These are phyloP conservation scores for Aphanomyces astaci DNA, from an alignment of 352 stramenopile species.

Conservation along the genomic window DNA sequence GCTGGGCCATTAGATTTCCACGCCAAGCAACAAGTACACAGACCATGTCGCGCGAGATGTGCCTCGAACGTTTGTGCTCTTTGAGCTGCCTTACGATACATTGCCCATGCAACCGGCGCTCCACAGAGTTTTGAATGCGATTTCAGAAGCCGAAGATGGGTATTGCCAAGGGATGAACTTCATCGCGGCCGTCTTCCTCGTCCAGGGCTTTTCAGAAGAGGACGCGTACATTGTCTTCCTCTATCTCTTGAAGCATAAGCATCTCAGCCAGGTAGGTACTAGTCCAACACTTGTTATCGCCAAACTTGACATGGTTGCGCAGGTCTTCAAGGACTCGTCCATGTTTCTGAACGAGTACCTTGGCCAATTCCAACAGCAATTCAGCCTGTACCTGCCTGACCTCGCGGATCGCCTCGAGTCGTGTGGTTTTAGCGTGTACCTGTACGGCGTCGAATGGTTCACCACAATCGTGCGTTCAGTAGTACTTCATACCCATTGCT, in stretches of 20 bases:
- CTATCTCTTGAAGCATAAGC: conserved; percentile 72
- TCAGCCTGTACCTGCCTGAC: conserved; percentile 57
- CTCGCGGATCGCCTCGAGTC: conserved; percentile 48
- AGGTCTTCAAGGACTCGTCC: conserved; percentile 75
- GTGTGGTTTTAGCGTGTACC: conserved; percentile 64
- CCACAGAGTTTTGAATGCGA: conserved; percentile 73
- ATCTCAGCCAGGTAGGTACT: conserved; percentile 44
- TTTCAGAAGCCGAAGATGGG: conserved; percentile 64
- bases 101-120: conserved; percentile 49
- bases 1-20: conserved; percentile 35
- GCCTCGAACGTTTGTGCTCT: conserved; percentile 81
- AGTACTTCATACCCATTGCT: background rate
- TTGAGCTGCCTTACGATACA: conserved; percentile 52
- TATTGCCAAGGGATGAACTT: conserved; percentile 89
- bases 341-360: conserved; percentile 82
- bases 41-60: conserved; percentile 69
- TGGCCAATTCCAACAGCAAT: conserved; percentile 67
- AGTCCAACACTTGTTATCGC: background rate
- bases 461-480: conserved; percentile 53
- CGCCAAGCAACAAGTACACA: conserved; percentile 57
- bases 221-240: conserved; percentile 76
- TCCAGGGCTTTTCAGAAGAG: conserved; percentile 68
- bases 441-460: conserved; percentile 86
- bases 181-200: conserved; percentile 76
- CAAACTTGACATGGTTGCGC: background rate